phyloP scores from a whole-genome alignment of 257 asterid species.

The Solanum etuberosum region DNA sequence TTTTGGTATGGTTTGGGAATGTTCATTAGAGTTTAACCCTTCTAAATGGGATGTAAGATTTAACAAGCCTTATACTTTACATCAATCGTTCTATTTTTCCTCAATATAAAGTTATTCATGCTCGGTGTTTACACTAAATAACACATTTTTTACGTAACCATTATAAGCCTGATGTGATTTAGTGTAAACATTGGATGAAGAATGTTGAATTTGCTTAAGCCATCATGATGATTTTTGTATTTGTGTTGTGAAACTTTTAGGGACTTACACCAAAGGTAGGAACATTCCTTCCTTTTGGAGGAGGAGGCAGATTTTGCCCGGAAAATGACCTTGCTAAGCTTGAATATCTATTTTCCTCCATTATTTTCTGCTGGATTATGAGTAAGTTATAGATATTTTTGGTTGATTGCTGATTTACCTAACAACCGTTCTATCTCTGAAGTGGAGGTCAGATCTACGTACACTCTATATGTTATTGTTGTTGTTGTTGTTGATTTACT shows the following conservation, averaged over 20 bases:
- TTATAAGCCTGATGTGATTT: too few relatives aligned
- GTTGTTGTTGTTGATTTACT: too few relatives aligned
- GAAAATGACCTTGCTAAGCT: slow-evolving; percentile 91
- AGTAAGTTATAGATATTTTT: neutral
- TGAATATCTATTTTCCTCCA: slow-evolving; percentile 77
- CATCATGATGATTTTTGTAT: neutral
- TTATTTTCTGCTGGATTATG: slow-evolving; percentile 56
- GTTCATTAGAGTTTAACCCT: slow-evolving; percentile 78
- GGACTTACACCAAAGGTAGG: slow-evolving; percentile 65
- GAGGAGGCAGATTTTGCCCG: slow-evolving; percentile 80
- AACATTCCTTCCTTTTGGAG: slow-evolving; percentile 76
- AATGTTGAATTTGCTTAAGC: neutral
- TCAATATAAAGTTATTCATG: neutral
- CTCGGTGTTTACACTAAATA: neutral
- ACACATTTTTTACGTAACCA: neutral
- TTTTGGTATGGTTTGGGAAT: slow-evolving; percentile 67
- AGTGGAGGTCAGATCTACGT: too few relatives aligned
- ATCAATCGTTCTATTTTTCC: neutral
- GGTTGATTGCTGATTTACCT: neutral
- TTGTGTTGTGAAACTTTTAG: slow-evolving; percentile 14
- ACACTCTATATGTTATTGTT: too few relatives aligned
- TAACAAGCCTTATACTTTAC: neutral
- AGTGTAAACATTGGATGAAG: too few relatives aligned
- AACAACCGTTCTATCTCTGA: too few relatives aligned
- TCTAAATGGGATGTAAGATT: slow-evolving; percentile 85